Evolutionary conservation across 768 basidiomycete genomes (phyloP).

Genomic region (Amanita exitialis): DNA sequence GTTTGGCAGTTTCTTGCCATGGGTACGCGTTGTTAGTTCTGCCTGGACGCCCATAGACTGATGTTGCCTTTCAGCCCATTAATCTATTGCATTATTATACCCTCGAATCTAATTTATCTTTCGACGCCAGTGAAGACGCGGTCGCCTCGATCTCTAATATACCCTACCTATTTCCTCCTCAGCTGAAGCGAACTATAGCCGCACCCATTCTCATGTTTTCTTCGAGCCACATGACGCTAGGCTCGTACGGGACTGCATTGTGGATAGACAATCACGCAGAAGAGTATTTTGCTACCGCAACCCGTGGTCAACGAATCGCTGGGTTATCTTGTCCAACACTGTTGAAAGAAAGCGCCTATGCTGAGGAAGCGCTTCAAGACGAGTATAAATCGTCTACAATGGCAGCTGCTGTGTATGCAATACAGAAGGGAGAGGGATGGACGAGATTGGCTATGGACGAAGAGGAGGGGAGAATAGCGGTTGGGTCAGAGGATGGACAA

Average conservation of each 20-base stretch:
- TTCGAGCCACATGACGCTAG: constrained; percentile 42
- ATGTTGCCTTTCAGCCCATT: constrained; percentile 30
- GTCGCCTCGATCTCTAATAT: constrained; percentile 24
- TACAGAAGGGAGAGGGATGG: constrained; percentile 41
- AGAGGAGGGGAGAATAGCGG: constrained; percentile 33
- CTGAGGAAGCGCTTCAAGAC: neutral
- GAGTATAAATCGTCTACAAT: constrained; percentile 13
- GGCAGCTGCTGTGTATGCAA: constrained; percentile 33
- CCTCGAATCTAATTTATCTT: constrained; percentile 34
- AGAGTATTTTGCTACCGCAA: constrained; percentile 27
- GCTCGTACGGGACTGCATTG: constrained; percentile 48
- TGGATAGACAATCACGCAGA: constrained; percentile 61
- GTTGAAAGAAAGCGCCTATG: constrained; percentile 10
- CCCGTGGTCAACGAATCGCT: constrained; percentile 52
- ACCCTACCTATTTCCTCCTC: constrained; percentile 34
- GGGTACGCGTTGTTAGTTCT: constrained; percentile 21
- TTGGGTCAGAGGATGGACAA: constrained; percentile 33
- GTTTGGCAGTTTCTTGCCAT: constrained; percentile 50
- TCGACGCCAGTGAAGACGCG: constrained; percentile 11
- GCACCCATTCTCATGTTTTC: constrained; percentile 52
- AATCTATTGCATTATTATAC: constrained; percentile 59
- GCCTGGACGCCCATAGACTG: neutral
- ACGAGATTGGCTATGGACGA: constrained; percentile 35
- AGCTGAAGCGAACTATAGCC: constrained; percentile 28
- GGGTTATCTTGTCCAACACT: constrained; percentile 19